Evolutionary conservation across 345 rosid genomes (phyloP).

Genomic region (Euclidium syriacum): DNA sequence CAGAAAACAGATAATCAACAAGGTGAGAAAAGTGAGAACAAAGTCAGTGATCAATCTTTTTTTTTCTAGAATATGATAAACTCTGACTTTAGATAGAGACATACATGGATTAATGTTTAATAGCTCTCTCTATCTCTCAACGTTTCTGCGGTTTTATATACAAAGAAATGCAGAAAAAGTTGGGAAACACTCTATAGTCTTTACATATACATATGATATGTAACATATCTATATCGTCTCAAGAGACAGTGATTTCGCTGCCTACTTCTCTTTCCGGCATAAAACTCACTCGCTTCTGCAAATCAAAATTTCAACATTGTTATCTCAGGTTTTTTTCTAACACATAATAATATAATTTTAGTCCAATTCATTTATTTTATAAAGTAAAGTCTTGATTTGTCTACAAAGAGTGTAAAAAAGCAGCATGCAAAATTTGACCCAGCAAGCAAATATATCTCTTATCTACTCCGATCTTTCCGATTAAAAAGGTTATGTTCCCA

Average conservation of each 20-base stretch:
- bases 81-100: too few relatives aligned
- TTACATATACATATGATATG: neutral
- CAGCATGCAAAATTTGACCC: slow-evolving; percentile 25
- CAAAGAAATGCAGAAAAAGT: too few relatives aligned
- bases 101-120: too few relatives aligned
- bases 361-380: neutral
- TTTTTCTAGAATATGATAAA: too few relatives aligned
- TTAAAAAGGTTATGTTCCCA: neutral
- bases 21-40: slow-evolving; percentile 6
- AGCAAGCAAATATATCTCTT: neutral
- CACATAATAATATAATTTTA: too few relatives aligned
- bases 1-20: slow-evolving; percentile 9
- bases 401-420: slow-evolving; percentile 2
- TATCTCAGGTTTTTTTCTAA: neutral
- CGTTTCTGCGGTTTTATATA: too few relatives aligned
- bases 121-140: too few relatives aligned
- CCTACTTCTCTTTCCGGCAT: slow-evolving; percentile 53
- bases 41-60: slow-evolving; percentile 2
- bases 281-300: slow-evolving; percentile 93
- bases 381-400: neutral
- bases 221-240: neutral
- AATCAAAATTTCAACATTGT: slow-evolving; percentile 1
- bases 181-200: slow-evolving; percentile 20
- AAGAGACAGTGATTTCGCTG: slow-evolving; percentile 60
- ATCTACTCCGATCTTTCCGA: slow-evolving; percentile 2